Conservation (phyloP, 2,329 filamentous ascomycete species). For the Phialemoniopsis sp. region DNA sequence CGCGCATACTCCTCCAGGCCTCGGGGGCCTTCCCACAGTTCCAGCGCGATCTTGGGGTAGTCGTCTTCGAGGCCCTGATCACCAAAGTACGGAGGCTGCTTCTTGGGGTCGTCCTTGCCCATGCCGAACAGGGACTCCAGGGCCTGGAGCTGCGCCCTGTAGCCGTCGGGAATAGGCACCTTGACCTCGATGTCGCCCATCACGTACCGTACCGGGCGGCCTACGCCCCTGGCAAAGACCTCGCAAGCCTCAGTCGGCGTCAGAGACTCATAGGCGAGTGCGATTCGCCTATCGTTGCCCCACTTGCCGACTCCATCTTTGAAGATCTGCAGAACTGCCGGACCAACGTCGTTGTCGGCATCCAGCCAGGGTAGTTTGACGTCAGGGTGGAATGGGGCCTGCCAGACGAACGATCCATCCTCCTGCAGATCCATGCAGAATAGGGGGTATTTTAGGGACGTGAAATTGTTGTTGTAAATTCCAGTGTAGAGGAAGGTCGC, state of each 20-base stretch:
- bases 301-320: slow-evolving; percentile 88
- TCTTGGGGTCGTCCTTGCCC: slow-evolving; percentile 44
- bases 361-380: slow-evolving; percentile 92
- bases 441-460: slow-evolving; percentile 82
- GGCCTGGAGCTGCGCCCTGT: slow-evolving; percentile 79
- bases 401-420: slow-evolving; percentile 88
- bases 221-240: slow-evolving; percentile 74
- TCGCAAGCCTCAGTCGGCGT: slow-evolving; percentile 79
- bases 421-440: slow-evolving; percentile 91
- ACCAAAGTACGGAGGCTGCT: slow-evolving; percentile 63
- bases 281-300: slow-evolving; percentile 69
- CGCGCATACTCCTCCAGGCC: slow-evolving; percentile 91
- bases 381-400: slow-evolving; percentile 88
- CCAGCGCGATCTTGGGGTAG: slow-evolving; percentile 71
- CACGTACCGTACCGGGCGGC: slow-evolving; percentile 73
- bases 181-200: slow-evolving; percentile 76
- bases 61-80: slow-evolving; percentile 51
- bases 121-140: slow-evolving; percentile 56
- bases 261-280: slow-evolving; percentile 85
- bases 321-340: slow-evolving; percentile 87
- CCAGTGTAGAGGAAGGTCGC: slow-evolving; percentile 94
- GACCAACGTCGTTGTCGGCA: slow-evolving; percentile 92
- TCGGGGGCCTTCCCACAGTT: slow-evolving; percentile 87
- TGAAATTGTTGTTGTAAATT: slow-evolving; percentile 99
- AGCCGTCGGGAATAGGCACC: slow-evolving; percentile 82